Conservation (phyloP, 2,329 filamentous ascomycete species). For the Colletotrichum caudatum region DNA sequence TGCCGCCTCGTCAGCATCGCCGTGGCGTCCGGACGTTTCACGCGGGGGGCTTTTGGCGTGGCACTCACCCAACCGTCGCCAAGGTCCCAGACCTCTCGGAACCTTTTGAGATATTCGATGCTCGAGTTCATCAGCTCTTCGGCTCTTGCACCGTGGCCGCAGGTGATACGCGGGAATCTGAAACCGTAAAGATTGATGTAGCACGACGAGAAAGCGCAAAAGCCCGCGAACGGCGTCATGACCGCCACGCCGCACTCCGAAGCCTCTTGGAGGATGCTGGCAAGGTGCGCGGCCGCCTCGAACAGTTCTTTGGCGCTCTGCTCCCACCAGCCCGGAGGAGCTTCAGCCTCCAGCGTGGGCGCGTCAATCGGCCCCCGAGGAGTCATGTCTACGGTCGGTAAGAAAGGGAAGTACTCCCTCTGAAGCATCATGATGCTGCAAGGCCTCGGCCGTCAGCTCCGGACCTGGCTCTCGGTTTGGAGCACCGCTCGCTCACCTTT, state of each 20-base stretch:
- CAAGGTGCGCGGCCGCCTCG: constrained; percentile 51
- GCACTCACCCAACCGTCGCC: constrained; percentile 48
- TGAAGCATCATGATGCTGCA: constrained; percentile 56
- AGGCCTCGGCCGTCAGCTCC: neutral
- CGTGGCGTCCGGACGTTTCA: neutral
- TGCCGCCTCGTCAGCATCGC: neutral
- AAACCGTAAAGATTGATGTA: constrained; percentile 57
- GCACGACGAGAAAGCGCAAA: constrained; percentile 60
- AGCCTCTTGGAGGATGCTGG: constrained; percentile 52
- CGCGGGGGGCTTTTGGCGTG: neutral
- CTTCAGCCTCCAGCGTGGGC: constrained; percentile 53
- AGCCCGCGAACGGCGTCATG: constrained; percentile 57
- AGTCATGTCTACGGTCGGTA: constrained; percentile 51
- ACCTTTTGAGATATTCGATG: constrained; percentile 46
- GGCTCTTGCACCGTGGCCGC: constrained; percentile 47
- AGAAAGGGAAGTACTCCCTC: constrained; percentile 59
- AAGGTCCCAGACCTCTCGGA: constrained; percentile 48
- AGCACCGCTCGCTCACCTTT: constrained; percentile 50
- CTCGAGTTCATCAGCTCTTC: constrained; percentile 45
- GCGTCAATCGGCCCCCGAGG: constrained; percentile 56
- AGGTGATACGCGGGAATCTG: constrained; percentile 57
- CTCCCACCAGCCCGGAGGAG: constrained; percentile 56
- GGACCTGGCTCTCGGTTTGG: neutral
- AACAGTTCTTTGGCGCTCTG: constrained; percentile 54
- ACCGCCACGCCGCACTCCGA: constrained; percentile 53